A percentile compares a stretch with the other conserved stretches of the same genome.
phyloP scores from a whole-genome alignment of 2,329 filamentous ascomycete genomes.

The Ploettnerulaceae sp. region DNA sequence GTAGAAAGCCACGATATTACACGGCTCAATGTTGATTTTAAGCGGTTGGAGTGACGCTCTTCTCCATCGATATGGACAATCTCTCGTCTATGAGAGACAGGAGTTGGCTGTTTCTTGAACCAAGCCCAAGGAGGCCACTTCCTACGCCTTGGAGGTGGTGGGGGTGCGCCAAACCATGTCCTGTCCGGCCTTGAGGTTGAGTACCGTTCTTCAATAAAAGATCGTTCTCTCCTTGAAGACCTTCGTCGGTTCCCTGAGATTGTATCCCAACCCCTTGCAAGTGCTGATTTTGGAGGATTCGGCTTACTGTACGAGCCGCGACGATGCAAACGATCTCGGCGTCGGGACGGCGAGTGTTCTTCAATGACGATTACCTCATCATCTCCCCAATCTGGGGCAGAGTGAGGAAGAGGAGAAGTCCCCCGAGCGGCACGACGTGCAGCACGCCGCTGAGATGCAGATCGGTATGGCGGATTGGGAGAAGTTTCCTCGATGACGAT shows the following conservation, averaged over 20 bases:
- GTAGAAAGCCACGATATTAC: no score
- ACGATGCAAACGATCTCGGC: background rate
- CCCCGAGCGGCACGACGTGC: no score
- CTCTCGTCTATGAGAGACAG: no score
- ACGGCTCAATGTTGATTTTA: no score
- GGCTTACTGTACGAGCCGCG: background rate
- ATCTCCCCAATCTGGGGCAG: background rate
- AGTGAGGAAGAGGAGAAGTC: background rate
- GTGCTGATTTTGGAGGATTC: background rate
- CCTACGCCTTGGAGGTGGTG: background rate
- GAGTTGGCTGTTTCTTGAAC: background rate
- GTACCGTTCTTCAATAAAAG: background rate
- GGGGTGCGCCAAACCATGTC: background rate
- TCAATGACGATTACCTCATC: background rate
- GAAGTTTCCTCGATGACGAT: background rate
- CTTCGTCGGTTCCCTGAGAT: background rate
- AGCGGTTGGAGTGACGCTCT: no score
- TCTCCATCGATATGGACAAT: no score
- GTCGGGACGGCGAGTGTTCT: background rate
- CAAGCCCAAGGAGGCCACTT: slow-evolving; percentile 1
- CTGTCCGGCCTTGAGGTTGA: no score
- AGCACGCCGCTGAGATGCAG: no score
- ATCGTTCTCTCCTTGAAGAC: background rate
- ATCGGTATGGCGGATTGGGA: background rate
- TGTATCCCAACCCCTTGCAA: background rate